phyloP scores from a whole-genome alignment of 139 green algal genomes.

The Chlamydomonas sp. region DNA sequence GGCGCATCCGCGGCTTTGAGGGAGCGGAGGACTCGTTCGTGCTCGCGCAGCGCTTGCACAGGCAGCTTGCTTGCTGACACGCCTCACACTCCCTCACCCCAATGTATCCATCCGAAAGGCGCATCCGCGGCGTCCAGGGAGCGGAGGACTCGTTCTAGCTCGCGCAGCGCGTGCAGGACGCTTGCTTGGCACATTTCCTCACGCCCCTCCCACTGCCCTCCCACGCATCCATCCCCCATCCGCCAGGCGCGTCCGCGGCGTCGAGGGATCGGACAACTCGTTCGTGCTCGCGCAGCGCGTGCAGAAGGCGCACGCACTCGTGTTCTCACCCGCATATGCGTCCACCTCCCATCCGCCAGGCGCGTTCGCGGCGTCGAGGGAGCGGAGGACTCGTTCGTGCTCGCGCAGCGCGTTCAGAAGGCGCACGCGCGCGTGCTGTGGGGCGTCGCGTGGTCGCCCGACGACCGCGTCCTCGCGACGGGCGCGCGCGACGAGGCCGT shows the following conservation, averaged over 20 bases:
- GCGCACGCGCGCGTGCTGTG: slow-evolving; percentile 77
- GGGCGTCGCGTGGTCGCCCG: slow-evolving; percentile 59
- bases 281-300: not conserved
- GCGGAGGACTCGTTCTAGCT: not conserved
- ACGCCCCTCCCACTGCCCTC: too few species aligned
- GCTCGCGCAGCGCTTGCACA: not conserved
- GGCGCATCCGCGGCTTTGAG: not conserved
- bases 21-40: not conserved
- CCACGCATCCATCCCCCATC: too few species aligned
- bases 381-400: not conserved
- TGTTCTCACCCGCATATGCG: too few species aligned
- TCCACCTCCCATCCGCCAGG: not conserved
- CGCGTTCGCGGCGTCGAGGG: not conserved
- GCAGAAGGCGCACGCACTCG: not conserved
- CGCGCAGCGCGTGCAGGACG: not conserved
- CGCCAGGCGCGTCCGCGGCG: not conserved
- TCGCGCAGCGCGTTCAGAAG: not conserved
- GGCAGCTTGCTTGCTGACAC: too few species aligned
- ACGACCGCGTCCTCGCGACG: slow-evolving; percentile 59
- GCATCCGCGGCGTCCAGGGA: not conserved
- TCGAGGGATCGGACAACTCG: not conserved
- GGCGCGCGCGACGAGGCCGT: slow-evolving; percentile 63
- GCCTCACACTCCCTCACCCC: too few species aligned
- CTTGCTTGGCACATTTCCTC: too few species aligned
- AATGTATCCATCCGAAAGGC: not conserved